Evolutionary conservation across 2,329 filamentous ascomycete species (phyloP).

Genomic region (Whalleya microplaca): DNA sequence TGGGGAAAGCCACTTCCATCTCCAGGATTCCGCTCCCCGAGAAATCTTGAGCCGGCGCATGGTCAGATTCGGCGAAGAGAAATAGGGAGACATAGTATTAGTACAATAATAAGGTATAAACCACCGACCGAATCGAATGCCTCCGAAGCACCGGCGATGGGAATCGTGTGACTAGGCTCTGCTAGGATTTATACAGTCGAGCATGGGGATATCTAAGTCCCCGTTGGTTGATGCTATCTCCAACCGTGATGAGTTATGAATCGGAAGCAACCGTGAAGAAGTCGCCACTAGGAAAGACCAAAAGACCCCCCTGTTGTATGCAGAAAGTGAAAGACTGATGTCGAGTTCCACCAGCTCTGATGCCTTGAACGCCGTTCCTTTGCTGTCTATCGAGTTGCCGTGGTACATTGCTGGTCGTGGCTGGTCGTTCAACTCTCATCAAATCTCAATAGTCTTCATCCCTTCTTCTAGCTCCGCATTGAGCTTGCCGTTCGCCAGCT

Average conservation of each 20-base stretch:
- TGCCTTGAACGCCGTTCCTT: constrained; percentile 33
- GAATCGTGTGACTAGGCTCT: constrained; percentile 4
- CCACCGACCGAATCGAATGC: constrained; percentile 18
- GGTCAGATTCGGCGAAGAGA: constrained; percentile 6
- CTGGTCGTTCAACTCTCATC: constrained; percentile 35
- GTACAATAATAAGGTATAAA: constrained; percentile 34
- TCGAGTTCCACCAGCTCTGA: constrained; percentile 21
- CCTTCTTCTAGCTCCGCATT: constrained; percentile 50
- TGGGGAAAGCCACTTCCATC: not conserved
- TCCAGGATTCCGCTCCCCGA: not conserved
- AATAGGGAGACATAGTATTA: constrained; percentile 28
- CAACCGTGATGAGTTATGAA: constrained; percentile 11
- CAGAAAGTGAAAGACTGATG: constrained; percentile 18
- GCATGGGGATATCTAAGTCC: constrained; percentile 14
- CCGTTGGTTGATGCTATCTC: constrained; percentile 11
- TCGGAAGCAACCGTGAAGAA: constrained; percentile 11
- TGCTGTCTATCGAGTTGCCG: constrained; percentile 34
- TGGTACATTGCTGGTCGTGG: constrained; percentile 33
- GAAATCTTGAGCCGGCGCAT: not conserved
- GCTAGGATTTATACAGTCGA: not conserved
- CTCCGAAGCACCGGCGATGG: constrained; percentile 12
- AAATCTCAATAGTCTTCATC: constrained; percentile 68
- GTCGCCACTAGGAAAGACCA: constrained; percentile 7
- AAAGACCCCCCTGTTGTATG: constrained; percentile 13
- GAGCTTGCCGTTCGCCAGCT: constrained; percentile 47